phyloP scores from a whole-genome alignment of 225 moss, liverwort and hornwort genomes.

The Marchantia polymorpha region DNA sequence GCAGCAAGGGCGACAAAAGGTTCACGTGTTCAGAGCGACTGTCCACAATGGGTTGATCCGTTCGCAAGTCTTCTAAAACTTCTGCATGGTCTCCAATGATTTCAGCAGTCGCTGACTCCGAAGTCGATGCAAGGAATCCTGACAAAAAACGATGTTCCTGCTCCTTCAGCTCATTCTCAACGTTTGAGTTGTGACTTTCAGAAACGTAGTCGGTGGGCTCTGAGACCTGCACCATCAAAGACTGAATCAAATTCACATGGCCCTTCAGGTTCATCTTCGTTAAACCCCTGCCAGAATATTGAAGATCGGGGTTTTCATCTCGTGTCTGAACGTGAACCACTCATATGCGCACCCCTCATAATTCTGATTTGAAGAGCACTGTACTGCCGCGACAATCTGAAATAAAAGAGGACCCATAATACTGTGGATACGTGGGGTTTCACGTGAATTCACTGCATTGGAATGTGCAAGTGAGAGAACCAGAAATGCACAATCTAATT shows the following conservation, averaged over 20 bases:
- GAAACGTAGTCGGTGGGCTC: slow-evolving; percentile 20
- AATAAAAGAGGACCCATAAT: too few species aligned
- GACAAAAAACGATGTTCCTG: background rate
- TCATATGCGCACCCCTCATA: too few species aligned
- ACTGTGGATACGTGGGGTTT: too few species aligned
- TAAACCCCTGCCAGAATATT: background rate
- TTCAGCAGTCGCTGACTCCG: background rate
- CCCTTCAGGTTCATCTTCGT: too few species aligned
- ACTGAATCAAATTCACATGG: too few species aligned
- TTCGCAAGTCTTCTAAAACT: slow-evolving; percentile 2
- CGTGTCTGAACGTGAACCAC: too few species aligned
- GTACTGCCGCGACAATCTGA: too few species aligned
- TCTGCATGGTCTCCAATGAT: background rate
- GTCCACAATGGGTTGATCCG: background rate
- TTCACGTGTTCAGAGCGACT: background rate
- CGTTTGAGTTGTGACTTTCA: background rate
- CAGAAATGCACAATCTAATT: too few species aligned
- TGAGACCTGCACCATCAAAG: slow-evolving; percentile 23
- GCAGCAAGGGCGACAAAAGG: background rate
- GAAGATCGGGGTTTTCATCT: too few species aligned
- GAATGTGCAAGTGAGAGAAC: too few species aligned
- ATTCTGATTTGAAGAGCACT: too few species aligned
- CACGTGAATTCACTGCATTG: too few species aligned
- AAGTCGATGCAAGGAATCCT: background rate
- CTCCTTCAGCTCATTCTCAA: slow-evolving; percentile 6